phyloP scores from a whole-genome alignment of 2,329 filamentous ascomycete genomes.

The Orbilia oligospora region DNA sequence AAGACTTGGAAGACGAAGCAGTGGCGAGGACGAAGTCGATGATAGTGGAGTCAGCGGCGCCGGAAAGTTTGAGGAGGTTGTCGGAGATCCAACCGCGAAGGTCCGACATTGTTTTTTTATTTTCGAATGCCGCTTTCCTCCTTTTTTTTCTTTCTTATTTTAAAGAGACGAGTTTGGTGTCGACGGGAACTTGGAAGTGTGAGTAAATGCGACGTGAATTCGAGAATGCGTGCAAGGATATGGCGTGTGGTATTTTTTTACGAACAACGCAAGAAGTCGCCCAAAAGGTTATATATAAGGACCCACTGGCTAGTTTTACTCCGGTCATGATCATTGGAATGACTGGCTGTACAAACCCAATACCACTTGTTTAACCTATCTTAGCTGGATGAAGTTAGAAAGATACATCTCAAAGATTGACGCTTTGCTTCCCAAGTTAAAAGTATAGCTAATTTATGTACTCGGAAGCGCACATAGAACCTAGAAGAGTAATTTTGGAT shows the following conservation, averaged over 20 bases:
- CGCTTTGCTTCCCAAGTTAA: too few species aligned
- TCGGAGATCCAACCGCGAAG: conserved; percentile 64
- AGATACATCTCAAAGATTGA: too few species aligned
- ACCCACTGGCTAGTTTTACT: too few species aligned
- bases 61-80: conserved; percentile 68
- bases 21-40: conserved; percentile 74
- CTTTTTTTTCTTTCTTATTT: too few species aligned
- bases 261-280: neutral
- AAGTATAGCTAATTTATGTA: too few species aligned
- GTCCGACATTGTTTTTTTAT: conserved; percentile 55
- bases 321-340: too few species aligned
- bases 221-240: conserved; percentile 7
- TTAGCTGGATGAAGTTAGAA: too few species aligned
- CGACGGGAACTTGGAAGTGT: neutral
- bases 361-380: too few species aligned
- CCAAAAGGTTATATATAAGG: too few species aligned
- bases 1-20: conserved; percentile 70
- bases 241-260: conserved; percentile 2
- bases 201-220: conserved; percentile 34
- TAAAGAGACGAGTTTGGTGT: conserved; percentile 8
- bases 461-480: too few species aligned
- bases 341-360: too few species aligned
- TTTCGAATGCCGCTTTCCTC: neutral
- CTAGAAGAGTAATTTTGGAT: too few species aligned
- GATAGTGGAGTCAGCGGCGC: conserved; percentile 72